Evolutionary conservation across 2,329 filamentous ascomycete genomes (phyloP).

Genomic region (Microcyclosporella mali): DNA sequence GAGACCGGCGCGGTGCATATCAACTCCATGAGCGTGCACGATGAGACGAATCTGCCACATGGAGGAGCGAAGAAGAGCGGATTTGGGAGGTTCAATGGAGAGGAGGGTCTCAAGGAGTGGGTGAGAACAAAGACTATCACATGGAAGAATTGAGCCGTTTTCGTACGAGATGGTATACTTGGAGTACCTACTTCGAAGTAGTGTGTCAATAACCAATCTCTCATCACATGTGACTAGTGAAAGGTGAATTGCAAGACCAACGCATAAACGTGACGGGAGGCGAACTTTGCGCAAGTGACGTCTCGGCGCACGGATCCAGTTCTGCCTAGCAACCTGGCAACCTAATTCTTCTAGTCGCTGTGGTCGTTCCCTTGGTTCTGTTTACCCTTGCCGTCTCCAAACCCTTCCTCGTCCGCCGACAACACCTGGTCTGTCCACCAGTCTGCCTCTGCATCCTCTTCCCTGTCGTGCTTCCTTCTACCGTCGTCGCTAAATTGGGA

Average conservation of each 20-base stretch:
- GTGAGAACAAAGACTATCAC: constrained; percentile 32
- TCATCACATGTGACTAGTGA: no score
- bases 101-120: constrained; percentile 43
- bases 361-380: no score
- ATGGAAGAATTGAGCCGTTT: constrained; percentile 20
- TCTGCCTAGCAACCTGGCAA: not conserved
- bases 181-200: no score
- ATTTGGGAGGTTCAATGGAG: constrained; percentile 42
- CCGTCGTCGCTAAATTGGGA: no score
- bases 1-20: constrained; percentile 55
- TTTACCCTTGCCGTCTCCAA: not conserved
- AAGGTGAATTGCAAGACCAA: no score
- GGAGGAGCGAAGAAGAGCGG: constrained; percentile 44
- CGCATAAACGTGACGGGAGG: no score
- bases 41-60: constrained; percentile 41
- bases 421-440: constrained; percentile 1
- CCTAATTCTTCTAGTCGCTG: no score
- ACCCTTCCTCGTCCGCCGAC: not conserved
- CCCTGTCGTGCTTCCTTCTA: no score
- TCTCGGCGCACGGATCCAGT: no score
- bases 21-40: constrained; percentile 44
- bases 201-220: no score
- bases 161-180: no score
- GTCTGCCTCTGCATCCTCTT: not conserved
- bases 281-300: no score